Evolutionary conservation across 2,329 filamentous ascomycete genomes (phyloP).

Genomic region (Macroventuria anomochaeta): DNA sequence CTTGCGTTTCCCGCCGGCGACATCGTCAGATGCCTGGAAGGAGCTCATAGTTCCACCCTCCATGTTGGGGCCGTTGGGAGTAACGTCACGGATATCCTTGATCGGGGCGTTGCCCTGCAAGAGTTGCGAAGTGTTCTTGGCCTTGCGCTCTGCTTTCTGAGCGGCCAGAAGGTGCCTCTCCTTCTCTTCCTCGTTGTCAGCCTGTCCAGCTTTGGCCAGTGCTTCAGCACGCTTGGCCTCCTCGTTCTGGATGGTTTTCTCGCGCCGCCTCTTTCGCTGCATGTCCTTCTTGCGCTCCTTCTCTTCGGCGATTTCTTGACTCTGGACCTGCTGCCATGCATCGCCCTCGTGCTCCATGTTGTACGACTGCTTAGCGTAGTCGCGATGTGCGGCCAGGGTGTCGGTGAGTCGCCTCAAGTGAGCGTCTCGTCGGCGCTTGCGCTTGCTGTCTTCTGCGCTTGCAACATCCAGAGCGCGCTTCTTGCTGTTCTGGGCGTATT

Average conservation of each 20-base stretch:
- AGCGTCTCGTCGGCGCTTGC: slow-evolving; percentile 66
- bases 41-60: slow-evolving; percentile 86
- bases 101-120: slow-evolving; percentile 78
- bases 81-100: slow-evolving; percentile 75
- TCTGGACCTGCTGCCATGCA: slow-evolving; percentile 84
- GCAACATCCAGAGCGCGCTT: slow-evolving; percentile 75
- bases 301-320: slow-evolving; percentile 88
- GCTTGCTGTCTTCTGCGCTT: slow-evolving; percentile 66
- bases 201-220: slow-evolving; percentile 76
- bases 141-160: slow-evolving; percentile 90
- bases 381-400: slow-evolving; percentile 70
- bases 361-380: slow-evolving; percentile 76
- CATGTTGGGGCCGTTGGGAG: slow-evolving; percentile 77
- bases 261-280: slow-evolving; percentile 93
- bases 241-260: slow-evolving; percentile 92
- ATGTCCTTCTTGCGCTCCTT: slow-evolving; percentile 99
- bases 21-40: slow-evolving; percentile 72
- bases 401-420: slow-evolving; percentile 63
- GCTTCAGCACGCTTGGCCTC: slow-evolving; percentile 81
- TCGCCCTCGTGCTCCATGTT: slow-evolving; percentile 78
- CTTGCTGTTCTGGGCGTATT: slow-evolving; percentile 60
- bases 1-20: slow-evolving; percentile 57
- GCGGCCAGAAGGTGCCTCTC: slow-evolving; percentile 83
- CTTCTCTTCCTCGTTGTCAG: slow-evolving; percentile 81
- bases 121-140: slow-evolving; percentile 85